phyloP scores from a whole-genome alignment of 345 rosid species.

The Punica granatum region DNA sequence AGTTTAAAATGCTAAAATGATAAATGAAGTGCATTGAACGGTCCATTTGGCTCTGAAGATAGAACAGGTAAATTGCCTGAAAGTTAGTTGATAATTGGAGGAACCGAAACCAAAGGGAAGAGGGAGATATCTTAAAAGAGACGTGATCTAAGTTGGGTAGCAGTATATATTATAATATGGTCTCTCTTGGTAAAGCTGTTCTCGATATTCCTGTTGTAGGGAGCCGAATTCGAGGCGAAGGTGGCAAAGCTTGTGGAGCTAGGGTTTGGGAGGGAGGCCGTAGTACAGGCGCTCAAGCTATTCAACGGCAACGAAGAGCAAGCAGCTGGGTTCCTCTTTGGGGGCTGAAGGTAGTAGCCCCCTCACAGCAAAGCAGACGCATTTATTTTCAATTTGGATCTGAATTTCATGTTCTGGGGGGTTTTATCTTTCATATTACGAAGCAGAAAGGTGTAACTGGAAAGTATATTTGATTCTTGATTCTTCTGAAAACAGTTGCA shows the following conservation, averaged over 20 bases:
- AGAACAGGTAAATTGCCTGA: background rate
- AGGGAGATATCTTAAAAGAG: background rate
- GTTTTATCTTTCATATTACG: background rate
- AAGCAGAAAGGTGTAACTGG: background rate
- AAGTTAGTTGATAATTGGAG: background rate
- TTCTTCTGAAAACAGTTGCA: background rate
- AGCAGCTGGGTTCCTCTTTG: slow-evolving; percentile 94
- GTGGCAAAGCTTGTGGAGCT: slow-evolving; percentile 85
- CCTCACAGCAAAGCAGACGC: background rate
- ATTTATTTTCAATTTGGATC: background rate
- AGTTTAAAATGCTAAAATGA: background rate
- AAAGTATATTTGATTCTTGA: background rate
- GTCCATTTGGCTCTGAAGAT: background rate
- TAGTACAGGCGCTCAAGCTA: slow-evolving; percentile 74
- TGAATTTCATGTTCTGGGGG: background rate
- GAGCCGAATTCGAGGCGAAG: slow-evolving; percentile 80
- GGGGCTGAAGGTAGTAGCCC: slow-evolving; percentile 41
- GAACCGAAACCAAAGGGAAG: background rate
- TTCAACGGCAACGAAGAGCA: slow-evolving; percentile 89
- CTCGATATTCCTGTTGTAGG: slow-evolving; percentile 27
- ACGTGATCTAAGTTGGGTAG: background rate
- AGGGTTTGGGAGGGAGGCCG: slow-evolving; percentile 78
- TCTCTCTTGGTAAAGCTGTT: background rate
- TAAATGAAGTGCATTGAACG: no score
- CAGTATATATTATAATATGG: background rate